These are phyloP conservation scores for Vachellia collinsii DNA, from an alignment of 306 rosid species.

Conservation along the genomic window DNA sequence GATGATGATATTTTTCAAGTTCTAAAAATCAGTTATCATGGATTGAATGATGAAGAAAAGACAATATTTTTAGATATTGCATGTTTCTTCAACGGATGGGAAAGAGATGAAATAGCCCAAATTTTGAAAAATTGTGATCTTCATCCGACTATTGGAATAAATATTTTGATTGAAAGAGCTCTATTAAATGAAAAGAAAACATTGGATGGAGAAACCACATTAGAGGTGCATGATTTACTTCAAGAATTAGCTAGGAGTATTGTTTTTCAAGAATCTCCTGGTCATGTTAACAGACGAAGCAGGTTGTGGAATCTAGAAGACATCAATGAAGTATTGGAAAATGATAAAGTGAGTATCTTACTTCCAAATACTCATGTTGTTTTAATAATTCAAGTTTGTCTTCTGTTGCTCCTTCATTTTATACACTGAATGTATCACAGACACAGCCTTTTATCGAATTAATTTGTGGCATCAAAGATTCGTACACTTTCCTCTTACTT, in stretches of 20 bases:
- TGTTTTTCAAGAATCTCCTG: neutral
- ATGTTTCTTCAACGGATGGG: conserved; percentile 4
- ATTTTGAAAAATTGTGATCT: conserved; percentile 4
- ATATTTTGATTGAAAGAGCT: neutral
- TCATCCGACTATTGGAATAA: conserved; percentile 8
- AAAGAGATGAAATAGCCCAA: neutral
- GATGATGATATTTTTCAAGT: neutral
- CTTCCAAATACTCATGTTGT: no score
- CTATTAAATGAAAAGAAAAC: neutral
- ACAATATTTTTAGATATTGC: conserved; percentile 28
- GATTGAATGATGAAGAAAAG: neutral
- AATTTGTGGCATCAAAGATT: no score
- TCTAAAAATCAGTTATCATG: conserved; percentile 19
- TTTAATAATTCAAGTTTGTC: no score
- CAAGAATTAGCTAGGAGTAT: neutral
- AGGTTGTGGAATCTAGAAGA: neutral
- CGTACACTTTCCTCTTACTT: no score
- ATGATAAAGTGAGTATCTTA: neutral
- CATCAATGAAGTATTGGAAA: neutral
- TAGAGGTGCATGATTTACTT: conserved; percentile 5
- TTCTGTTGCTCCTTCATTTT: no score
- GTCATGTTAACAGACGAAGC: neutral
- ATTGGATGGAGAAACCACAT: no score
- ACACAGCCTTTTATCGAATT: no score
- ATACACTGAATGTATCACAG: no score